Conservation (phyloP, 2,329 filamentous ascomycete species). For the Colletotrichum salicis region DNA sequence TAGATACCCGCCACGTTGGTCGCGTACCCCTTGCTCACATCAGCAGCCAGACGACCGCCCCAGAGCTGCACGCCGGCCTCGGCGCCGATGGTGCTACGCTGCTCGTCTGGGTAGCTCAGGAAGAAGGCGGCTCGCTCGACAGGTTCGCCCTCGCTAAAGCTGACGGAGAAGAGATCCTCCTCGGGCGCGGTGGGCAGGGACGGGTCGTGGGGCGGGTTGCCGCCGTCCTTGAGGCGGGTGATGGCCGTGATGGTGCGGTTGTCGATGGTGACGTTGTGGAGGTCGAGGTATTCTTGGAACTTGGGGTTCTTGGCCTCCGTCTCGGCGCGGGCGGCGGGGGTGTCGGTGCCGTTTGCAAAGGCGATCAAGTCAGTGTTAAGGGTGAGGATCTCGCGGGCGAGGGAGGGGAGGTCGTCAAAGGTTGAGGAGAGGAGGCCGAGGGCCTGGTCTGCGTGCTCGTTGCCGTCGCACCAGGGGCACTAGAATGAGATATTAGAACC, state of each 20-base stretch:
- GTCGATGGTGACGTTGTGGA: conserved; percentile 63
- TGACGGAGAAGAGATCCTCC: conserved; percentile 65
- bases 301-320: conserved; percentile 53
- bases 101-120: conserved; percentile 57
- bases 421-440: conserved; percentile 64
- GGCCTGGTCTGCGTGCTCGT: conserved; percentile 68
- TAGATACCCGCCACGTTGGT: conserved; percentile 67
- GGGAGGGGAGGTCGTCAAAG: conserved; percentile 51
- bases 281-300: conserved; percentile 60
- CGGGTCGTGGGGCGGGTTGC: conserved; percentile 52
- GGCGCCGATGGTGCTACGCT: conserved; percentile 58
- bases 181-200: conserved; percentile 57
- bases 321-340: conserved; percentile 49
- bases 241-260: conserved; percentile 64
- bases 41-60: conserved; percentile 55
- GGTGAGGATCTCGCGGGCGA: conserved; percentile 63
- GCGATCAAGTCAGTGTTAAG: conserved; percentile 66
- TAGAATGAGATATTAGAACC: neutral
- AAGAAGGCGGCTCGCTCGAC: conserved; percentile 64
- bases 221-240: conserved; percentile 55
- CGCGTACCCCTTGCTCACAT: conserved; percentile 52
- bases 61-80: conserved; percentile 59
- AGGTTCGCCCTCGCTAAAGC: conserved; percentile 57
- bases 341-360: conserved; percentile 70
- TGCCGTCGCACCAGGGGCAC: conserved; percentile 73